Evolutionary conservation across 225 moss, liverwort and hornwort genomes (phyloP).

Genomic region (Pseudisothecium myosuroides): DNA sequence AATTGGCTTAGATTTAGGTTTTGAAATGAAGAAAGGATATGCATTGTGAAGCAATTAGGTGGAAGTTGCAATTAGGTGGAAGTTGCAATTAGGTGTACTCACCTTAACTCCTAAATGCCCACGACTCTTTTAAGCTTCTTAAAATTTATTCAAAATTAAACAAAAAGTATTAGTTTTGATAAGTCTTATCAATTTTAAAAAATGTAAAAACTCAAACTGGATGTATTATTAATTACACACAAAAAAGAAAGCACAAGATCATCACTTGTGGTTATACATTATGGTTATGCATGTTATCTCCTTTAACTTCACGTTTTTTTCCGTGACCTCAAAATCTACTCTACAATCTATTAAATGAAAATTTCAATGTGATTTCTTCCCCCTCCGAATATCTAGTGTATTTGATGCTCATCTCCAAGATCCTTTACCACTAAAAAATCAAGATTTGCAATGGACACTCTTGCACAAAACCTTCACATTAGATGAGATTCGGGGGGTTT

Average conservation of each 20-base stretch:
- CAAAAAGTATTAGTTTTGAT: too few relatives aligned
- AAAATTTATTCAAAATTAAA: neutral
- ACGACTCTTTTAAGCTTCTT: neutral
- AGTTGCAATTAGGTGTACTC: neutral
- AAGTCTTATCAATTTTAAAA: too few relatives aligned
- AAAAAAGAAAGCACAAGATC: too few relatives aligned
- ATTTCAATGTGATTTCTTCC: neutral
- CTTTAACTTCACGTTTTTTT: too few relatives aligned
- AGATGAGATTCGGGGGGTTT: too few relatives aligned
- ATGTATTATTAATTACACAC: too few relatives aligned
- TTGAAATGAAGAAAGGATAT: neutral
- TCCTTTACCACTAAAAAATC: neutral
- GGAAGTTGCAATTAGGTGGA: neutral
- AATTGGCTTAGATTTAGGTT: neutral
- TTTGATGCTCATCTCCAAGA: neutral
- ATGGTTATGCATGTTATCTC: too few relatives aligned
- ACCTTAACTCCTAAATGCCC: neutral
- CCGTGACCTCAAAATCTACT: neutral
- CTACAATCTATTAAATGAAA: neutral
- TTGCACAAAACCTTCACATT: neutral
- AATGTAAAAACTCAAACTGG: too few relatives aligned
- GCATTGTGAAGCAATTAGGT: neutral
- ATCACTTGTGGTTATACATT: neutral
- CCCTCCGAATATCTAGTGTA: accelerated
- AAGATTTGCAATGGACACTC: neutral